These are phyloP conservation scores for Komagataella ulmi DNA, from an alignment of 805 yeast species.

Conservation along the genomic window DNA sequence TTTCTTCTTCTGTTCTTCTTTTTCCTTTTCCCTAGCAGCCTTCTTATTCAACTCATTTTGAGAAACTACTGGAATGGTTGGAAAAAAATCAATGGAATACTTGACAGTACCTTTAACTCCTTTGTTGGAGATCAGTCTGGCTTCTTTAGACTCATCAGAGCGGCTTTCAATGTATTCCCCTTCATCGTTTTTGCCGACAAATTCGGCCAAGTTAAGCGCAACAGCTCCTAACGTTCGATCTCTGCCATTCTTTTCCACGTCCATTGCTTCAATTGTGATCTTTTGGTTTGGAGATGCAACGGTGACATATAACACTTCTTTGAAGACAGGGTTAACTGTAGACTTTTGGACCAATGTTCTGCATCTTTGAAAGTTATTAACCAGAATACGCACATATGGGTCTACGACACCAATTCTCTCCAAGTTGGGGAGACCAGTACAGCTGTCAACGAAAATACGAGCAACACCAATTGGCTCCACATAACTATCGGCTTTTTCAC, in stretches of 20 bases:
- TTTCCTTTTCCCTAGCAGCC: slow-evolving; percentile 17
- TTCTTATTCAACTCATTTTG: slow-evolving; percentile 59
- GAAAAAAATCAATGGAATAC: slow-evolving; percentile 73
- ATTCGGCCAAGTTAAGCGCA: slow-evolving; percentile 50
- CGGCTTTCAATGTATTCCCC: slow-evolving; percentile 45
- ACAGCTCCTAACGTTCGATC: slow-evolving; percentile 85
- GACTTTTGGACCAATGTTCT: slow-evolving; percentile 62
- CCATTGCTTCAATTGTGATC: slow-evolving; percentile 83
- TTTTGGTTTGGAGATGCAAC: slow-evolving; percentile 74
- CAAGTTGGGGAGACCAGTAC: slow-evolving; percentile 65
- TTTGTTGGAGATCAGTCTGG: slow-evolving; percentile 55
- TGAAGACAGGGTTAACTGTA: slow-evolving; percentile 71
- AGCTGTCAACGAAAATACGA: slow-evolving; percentile 58
- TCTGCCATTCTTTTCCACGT: slow-evolving; percentile 61
- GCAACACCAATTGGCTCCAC: slow-evolving; percentile 92
- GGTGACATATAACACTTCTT: slow-evolving; percentile 72
- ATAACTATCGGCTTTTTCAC: slow-evolving; percentile 65
- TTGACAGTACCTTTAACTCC: slow-evolving; percentile 76
- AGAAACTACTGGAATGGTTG: slow-evolving; percentile 65
- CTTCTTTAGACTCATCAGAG: slow-evolving; percentile 41
- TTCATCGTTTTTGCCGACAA: slow-evolving; percentile 57
- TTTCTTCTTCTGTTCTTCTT: slow-evolving; percentile 17
- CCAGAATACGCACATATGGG: slow-evolving; percentile 73
- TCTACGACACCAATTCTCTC: slow-evolving; percentile 87
- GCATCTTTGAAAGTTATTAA: slow-evolving; percentile 64